phyloP scores from a whole-genome alignment of 768 basidiomycete species.

The Austroboletus festivus region DNA sequence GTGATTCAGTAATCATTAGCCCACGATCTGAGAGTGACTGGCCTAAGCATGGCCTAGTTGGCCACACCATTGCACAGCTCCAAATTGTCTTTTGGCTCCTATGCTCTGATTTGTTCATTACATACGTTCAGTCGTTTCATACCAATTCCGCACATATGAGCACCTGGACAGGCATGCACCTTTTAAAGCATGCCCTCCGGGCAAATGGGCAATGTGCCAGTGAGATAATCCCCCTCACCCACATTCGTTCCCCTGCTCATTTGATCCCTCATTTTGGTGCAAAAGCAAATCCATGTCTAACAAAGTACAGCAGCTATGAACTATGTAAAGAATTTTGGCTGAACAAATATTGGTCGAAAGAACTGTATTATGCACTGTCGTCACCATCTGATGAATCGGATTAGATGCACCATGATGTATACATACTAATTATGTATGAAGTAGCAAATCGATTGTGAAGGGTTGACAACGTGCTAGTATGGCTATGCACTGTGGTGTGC shows the following conservation, averaged over 20 bases:
- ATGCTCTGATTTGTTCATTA: conserved; percentile 13
- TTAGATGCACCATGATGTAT: no score
- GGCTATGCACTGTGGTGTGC: no score
- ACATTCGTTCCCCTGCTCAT: conserved; percentile 23
- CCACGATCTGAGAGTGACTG: conserved; percentile 7
- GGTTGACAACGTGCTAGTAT: no score
- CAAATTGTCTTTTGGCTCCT: conserved; percentile 12
- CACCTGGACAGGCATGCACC: conserved; percentile 20
- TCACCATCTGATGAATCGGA: no score
- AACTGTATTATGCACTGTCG: conserved; percentile 19
- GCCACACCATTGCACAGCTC: conserved; percentile 19
- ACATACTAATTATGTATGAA: no score
- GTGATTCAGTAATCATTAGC: conserved; percentile 14
- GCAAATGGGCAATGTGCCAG: conserved; percentile 19
- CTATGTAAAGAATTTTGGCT: conserved; percentile 24
- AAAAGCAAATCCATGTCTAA: conserved; percentile 23
- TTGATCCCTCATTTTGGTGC: conserved; percentile 28
- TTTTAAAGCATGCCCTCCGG: conserved; percentile 18
- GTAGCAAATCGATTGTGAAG: no score
- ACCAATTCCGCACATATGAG: conserved; percentile 18
- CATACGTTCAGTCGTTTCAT: conserved; percentile 27
- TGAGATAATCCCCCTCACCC: conserved; percentile 27
- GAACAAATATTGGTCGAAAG: conserved; percentile 35
- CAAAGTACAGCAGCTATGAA: conserved; percentile 21
- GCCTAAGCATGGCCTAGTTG: conserved; percentile 13